Evolutionary conservation across 2,329 filamentous ascomycete species (phyloP), one percentile per base, ranked within the genome.

Genomic region (Cryphonectria japonica): DNA sequence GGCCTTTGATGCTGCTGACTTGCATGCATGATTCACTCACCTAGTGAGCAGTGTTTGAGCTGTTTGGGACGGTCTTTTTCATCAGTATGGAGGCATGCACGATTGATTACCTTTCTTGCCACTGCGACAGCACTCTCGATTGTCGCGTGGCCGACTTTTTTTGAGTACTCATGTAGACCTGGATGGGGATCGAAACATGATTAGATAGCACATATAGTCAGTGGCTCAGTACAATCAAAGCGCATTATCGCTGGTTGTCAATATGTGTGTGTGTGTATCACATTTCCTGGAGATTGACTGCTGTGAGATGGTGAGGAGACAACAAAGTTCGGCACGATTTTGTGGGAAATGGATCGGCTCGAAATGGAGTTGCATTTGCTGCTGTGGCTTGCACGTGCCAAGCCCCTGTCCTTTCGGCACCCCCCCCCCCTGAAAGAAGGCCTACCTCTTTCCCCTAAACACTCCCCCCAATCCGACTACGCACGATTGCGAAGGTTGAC

Each of bases 191-290:
- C 13, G 69, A 39, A 71, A 43, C 52, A 69, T 62, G 62, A 57
- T 59, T 63, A 64, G 68, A 69, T 66, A 69, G 67, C 62, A 66
- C 59, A 66, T 34, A 26, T 50, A 61, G 65, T 63, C 37, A 69
- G 68, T 54, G 22, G 37, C 39, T 66, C 26, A 65, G 64, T 43
- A 39, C 62, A 69, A 66, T 66, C 26, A 69, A 60, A 66, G 64
- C 37, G 46, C 41, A 29, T 22, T 63, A 37, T 67, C 29, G 26
- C 68, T 71, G 67, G 54, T 66, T 57, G 63, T 57, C 34, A 39
- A 37, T 13, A 9, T 3, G 37, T 39, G 37, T 11, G 37, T 39
- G 66, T 41, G 22, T 43, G 26, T 60, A 9, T 29, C 32, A 7
- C 60, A 5, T 41, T 62, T 41, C n/a, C 26, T 37, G 32, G 60